A percentile compares a stretch with the other conserved stretches of the same genome.
phyloP scores from a whole-genome alignment of 352 stramenopile species.

The Phytopythium sindhum region DNA sequence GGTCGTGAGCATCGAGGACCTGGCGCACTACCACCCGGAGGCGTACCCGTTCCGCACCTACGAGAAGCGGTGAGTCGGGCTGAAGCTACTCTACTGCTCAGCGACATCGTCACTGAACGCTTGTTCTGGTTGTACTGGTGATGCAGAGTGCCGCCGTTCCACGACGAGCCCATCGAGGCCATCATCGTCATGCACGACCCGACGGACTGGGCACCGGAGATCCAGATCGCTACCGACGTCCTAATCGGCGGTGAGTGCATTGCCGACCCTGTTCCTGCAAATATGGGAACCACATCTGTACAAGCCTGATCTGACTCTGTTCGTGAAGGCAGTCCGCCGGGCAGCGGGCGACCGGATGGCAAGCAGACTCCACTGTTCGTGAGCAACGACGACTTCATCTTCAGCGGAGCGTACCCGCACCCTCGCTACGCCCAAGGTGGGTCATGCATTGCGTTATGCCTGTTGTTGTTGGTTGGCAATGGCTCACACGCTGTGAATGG shows the following conservation, averaged over 20 bases:
- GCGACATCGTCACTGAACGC: neutral
- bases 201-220: constrained; percentile 84
- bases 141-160: constrained; percentile 39
- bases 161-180: constrained; percentile 73
- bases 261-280: too few species aligned
- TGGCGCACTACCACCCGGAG: constrained; percentile 64
- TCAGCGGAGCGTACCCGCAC: constrained; percentile 76
- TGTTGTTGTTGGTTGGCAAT: neutral
- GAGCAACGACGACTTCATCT: constrained; percentile 89
- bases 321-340: constrained; percentile 50
- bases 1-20: constrained; percentile 66
- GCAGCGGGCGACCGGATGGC: constrained; percentile 38
- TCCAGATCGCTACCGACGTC: constrained; percentile 89
- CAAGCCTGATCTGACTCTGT: neutral
- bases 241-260: constrained; percentile 52
- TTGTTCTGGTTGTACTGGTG: neutral
- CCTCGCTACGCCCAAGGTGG: constrained; percentile 81
- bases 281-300: too few species aligned
- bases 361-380: constrained; percentile 78
- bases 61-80: constrained; percentile 47
- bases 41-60: constrained; percentile 82
- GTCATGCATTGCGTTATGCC: neutral
- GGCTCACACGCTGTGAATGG: neutral
- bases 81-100: neutral
- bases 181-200: constrained; percentile 91